Base-by-base conservation (phyloP, 495 filamentous ascomycete species). In the Cercophora newfieldiana region DNA sequence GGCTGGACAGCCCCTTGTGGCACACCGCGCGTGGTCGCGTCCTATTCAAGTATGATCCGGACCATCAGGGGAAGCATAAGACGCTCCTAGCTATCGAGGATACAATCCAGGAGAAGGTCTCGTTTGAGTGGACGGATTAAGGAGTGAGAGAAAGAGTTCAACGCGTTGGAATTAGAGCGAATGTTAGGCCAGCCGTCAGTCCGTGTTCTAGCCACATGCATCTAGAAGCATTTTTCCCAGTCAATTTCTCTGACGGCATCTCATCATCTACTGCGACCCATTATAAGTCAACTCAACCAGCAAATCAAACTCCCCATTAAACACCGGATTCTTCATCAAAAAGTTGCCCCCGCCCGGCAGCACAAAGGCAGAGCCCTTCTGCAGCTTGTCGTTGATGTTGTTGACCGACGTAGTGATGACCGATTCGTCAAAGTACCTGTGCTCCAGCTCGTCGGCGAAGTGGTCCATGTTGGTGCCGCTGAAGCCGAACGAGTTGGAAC, bases 201-300 rank as follows among this genome's bases (percentile, higher is more conserved):
- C n/a, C n/a, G n/a, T n/a, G n/a, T n/a, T n/a, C n/a, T n/a, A n/a
- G n/a, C n/a, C n/a, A n/a, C n/a, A n/a, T n/a, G n/a, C n/a, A n/a
- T n/a, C n/a, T n/a, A n/a, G n/a, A n/a, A 54, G 59, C 29, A 30
- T 65, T 3, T 30, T 65, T 8, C 61, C 61, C 21, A 49, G 44
- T 7, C 16, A 3, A 14, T 49, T 49, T 14, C 3, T 49, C 44
- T 14, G 44, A 1, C 1, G 1, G 7, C 2, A 19, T 8, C n/a
- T n/a, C n/a, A n/a, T n/a, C n/a, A n/a, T n/a, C n/a, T n/a, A 44
- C 37, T 44, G 37, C 37, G 37, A 44, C 10, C 37, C 37, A 44
- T 44, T 44, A 16, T 44, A 44, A 8, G 37, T 44, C 37, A 44
- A 16, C 10, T 44, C 37, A 8, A 44, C 37, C 3, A 44, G 12